Base-by-base conservation (phyloP, 2,329 filamentous ascomycete genomes). In the Lecanoromycetidae sp. region DNA sequence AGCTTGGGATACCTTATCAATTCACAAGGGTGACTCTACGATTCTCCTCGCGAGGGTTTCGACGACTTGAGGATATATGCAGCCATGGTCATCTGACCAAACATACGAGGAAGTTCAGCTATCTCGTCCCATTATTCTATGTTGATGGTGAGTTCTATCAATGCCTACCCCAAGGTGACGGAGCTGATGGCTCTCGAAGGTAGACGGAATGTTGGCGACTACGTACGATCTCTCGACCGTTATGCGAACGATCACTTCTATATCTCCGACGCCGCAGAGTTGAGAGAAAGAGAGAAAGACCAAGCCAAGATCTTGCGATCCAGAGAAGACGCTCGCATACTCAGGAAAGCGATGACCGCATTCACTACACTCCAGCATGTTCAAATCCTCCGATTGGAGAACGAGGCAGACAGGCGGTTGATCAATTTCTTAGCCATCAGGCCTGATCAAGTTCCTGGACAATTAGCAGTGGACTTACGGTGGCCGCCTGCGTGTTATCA, bases 401-500 rank as follows among this genome's bases (percentile, higher is more conserved):
- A 82, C 51, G 65, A 71, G 50, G 68, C 75, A 50, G 78, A 82
- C 56, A 69, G 70, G 38, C 62, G 68, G 19, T 65, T 80, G 12
- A 63, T 75, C 37, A 64, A 68, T 13, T 74, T 72, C 53, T 66
- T 79, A 36, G 66, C 67, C 38, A 27, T 30, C n/a, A 41, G 23
- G 4, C 33, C 30, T 15, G 62, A 68, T 39, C 66, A 71, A 48
- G 66, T 69, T 36, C 56, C 68, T 20, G 57, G 60, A 29, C 66
- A 65, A 47, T 62, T 68, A 17, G 62, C 71, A 13, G 65, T 75
- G 12, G 66, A 72, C 51, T 65, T 79, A 20, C 69, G 72, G 53
- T 83, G 79, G 79, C 71, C 73, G 35, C 68, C 71, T 12, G 79
- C 80, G 15, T 83, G 77, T 56, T 71, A 73, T 9, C 76, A 79